phyloP scores from a whole-genome alignment of 495 filamentous ascomycete species.

The Neurospora sp. region DNA sequence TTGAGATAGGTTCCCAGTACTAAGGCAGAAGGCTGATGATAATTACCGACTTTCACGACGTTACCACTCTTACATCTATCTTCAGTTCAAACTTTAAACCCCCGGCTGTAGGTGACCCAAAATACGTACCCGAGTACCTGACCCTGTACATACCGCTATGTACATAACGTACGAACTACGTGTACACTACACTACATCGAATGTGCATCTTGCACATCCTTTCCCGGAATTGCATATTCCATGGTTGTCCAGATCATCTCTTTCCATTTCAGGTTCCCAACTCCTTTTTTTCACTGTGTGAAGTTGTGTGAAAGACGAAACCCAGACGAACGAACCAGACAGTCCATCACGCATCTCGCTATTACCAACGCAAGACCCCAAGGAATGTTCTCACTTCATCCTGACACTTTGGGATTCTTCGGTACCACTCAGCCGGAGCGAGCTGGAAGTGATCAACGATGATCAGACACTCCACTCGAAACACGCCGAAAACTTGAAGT shows the following conservation, averaged over 20 bases:
- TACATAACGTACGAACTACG: background rate
- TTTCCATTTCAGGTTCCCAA: background rate
- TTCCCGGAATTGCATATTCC: background rate
- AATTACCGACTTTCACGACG: background rate
- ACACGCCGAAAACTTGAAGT: background rate
- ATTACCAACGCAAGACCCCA: background rate
- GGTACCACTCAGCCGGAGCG: background rate
- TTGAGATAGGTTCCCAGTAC: background rate
- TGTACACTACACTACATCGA: background rate
- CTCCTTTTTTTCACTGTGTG: background rate
- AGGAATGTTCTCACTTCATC: background rate
- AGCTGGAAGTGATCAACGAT: background rate
- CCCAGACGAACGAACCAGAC: background rate
- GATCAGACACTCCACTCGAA: background rate
- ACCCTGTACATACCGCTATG: background rate
- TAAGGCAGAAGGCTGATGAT: background rate
- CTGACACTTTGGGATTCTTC: background rate
- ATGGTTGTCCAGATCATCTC: background rate
- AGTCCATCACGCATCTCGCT: background rate
- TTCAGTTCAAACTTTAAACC: background rate
- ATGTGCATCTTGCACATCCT: background rate
- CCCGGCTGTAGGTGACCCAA: background rate
- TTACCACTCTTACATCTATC: background rate
- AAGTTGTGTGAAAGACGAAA: background rate
- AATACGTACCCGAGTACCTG: background rate